Evolutionary conservation across 257 asterid species (phyloP), one percentile per base, ranked within the genome.

Genomic region (Mitragyna speciosa): DNA sequence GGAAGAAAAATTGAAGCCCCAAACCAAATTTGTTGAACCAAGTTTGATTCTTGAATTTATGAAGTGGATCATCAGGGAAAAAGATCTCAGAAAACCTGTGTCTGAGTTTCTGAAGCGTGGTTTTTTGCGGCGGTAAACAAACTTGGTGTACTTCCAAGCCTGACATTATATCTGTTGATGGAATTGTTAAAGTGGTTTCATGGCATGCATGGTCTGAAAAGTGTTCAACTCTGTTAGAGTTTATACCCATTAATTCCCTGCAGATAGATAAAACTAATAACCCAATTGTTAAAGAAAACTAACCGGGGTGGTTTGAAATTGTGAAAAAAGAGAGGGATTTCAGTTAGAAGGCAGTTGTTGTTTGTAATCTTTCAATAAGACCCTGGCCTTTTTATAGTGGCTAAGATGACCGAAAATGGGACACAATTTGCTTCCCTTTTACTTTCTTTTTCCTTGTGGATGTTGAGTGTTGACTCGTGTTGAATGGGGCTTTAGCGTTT

Each of bases 41-140:
- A 19, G 94, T 77, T 68, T 92, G 98, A 75, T 92, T 87, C 91
- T 92, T 88, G 80, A 94, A 94, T 86, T 84, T 78, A 7, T 92
- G 96, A 24, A 94, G 88, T n/a, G 97, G 98, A 65, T 94, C 97
- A 43, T 94, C 97, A 0, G 98, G 97, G 88, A 94, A 94, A 79
- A 94, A 92, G 15, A 92, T 89, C 84, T 92, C 97, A n/a, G 92
- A 84, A 31, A 94, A 85, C 70, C 91, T 89, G 82, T 81, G 89
- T 39, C 89, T 85, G 52, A 94, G 96, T 87, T 94, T 94, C 85
- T 91, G 86, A 31, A 70, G 69, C 63, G 98, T 87, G 80, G 96
- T 91, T 73, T 81, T 84, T 10, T 82, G 80, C 54, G 96, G 98
- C 36, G 97, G 97, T 74, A 92, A 83, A 82, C 90, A 82, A 30